A percentile compares a stretch with the other conserved stretches of the same genome.
phyloP scores from a whole-genome alignment of 805 yeast genomes.

The Saturnispora besseyi region DNA sequence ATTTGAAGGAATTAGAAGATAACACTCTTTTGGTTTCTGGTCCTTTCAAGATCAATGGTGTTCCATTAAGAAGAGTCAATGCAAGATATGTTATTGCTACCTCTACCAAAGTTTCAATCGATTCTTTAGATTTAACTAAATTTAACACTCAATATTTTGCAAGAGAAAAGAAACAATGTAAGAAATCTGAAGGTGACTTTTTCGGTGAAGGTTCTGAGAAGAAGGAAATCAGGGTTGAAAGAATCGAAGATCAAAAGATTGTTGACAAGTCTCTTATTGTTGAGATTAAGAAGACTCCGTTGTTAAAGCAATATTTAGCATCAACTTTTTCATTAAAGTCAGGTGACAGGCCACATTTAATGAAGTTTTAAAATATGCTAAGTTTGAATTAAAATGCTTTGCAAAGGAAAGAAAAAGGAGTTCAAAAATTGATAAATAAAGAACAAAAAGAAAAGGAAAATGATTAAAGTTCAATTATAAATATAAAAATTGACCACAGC shows the following conservation, averaged over 20 bases:
- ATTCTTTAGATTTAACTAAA: slow-evolving; percentile 76
- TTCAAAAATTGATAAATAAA: background rate
- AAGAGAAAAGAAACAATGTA: slow-evolving; percentile 70
- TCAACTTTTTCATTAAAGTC: slow-evolving; percentile 91
- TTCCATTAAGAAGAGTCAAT: slow-evolving; percentile 98
- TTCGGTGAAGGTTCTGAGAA: slow-evolving; percentile 58
- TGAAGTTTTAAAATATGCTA: slow-evolving; percentile 66
- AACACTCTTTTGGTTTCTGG: slow-evolving; percentile 96
- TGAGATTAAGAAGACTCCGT: slow-evolving; percentile 95
- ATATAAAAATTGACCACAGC: background rate
- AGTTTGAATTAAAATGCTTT: too few relatives aligned
- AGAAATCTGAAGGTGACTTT: slow-evolving; percentile 89
- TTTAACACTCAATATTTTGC: slow-evolving; percentile 94
- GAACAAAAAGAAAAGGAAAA: background rate
- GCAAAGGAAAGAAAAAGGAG: too few relatives aligned
- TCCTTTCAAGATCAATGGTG: slow-evolving; percentile 99
- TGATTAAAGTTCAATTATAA: background rate
- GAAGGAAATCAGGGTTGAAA: slow-evolving; percentile 86
- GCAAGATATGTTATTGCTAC: slow-evolving; percentile 99
- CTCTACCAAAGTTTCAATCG: slow-evolving; percentile 79
- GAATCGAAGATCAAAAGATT: slow-evolving; percentile 93
- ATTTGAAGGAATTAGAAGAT: slow-evolving; percentile 94
- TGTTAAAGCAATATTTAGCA: slow-evolving; percentile 93
- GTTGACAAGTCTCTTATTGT: slow-evolving; percentile 89
- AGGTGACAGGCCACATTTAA: slow-evolving; percentile 98